Conservation (phyloP, 2,329 filamentous ascomycete species). For the Aspergillus brunneoviolaceus region DNA sequence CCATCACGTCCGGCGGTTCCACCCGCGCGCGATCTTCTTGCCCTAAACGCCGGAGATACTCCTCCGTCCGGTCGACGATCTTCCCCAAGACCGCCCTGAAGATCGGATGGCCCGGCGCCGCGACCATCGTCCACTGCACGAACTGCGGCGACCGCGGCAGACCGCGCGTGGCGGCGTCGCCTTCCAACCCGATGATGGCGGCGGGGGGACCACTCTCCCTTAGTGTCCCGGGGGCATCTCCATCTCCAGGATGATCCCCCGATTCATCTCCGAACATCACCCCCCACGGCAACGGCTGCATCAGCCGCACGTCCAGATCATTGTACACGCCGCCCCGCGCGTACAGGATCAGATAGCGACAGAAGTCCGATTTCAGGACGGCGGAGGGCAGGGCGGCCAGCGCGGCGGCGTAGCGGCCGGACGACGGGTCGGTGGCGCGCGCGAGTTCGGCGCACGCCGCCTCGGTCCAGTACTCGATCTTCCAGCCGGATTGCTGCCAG, state of each 20-base stretch:
- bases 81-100: neutral
- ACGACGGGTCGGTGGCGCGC: neutral
- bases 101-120: constrained; percentile 1
- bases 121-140: constrained; percentile 10
- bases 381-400: neutral
- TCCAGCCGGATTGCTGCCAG: constrained; percentile 10
- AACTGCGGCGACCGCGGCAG: constrained; percentile 9
- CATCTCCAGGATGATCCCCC: neutral
- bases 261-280: neutral
- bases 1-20: neutral
- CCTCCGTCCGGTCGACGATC: neutral
- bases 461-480: constrained; percentile 8
- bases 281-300: constrained; percentile 2
- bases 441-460: constrained; percentile 1
- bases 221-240: neutral
- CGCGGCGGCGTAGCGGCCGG: neutral
- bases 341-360: constrained; percentile 8
- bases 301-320: constrained; percentile 5
- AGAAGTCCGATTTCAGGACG: constrained; percentile 6
- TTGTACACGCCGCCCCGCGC: constrained; percentile 5
- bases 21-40: neutral
- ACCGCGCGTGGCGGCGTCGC: constrained; percentile 3
- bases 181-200: constrained; percentile 6
- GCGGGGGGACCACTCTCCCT: neutral
- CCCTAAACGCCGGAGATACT: neutral